A percentile compares a stretch with the other conserved stretches of the same genome.
These are phyloP conservation scores for Fusarium tuaranense DNA, from an alignment of 2,329 filamentous ascomycete genomes.

Conservation along the genomic window DNA sequence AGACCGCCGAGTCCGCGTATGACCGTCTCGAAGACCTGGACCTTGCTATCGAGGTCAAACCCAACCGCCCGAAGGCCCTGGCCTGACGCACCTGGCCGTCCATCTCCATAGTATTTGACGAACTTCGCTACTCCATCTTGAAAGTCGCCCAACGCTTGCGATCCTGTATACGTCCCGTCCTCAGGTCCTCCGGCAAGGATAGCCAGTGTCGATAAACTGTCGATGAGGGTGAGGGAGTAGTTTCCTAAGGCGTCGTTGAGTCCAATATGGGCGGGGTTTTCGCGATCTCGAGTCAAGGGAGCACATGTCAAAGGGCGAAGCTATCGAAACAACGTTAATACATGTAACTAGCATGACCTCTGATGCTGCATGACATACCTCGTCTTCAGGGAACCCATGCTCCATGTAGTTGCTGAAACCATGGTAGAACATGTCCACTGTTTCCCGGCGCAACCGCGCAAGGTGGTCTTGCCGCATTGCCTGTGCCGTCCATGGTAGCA, in stretches of 20 bases:
- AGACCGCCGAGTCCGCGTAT: conserved; percentile 93
- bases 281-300: conserved; percentile 84
- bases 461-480: conserved; percentile 69
- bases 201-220: conserved; percentile 93
- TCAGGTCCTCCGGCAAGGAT: conserved; percentile 83
- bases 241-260: conserved; percentile 97
- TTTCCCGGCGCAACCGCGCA: conserved; percentile 67
- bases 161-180: conserved; percentile 51
- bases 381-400: conserved; percentile 95
- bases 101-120: conserved; percentile 89
- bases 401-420: conserved; percentile 96
- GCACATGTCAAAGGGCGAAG: conserved; percentile 87
- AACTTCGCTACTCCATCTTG: conserved; percentile 82
- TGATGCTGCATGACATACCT: conserved; percentile 59
- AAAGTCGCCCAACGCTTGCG: conserved; percentile 75
- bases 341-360: conserved; percentile 7
- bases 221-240: conserved; percentile 94
- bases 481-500: conserved; percentile 56
- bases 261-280: conserved; percentile 83
- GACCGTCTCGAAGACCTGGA: conserved; percentile 98
- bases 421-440: conserved; percentile 92
- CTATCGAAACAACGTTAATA: conserved; percentile 54
- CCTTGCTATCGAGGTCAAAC: conserved; percentile 97
- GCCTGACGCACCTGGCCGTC: conserved; percentile 74
- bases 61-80: conserved; percentile 80